Evolutionary conservation across 345 rosid genomes (phyloP).

Genomic region (Eucalyptus virginea): DNA sequence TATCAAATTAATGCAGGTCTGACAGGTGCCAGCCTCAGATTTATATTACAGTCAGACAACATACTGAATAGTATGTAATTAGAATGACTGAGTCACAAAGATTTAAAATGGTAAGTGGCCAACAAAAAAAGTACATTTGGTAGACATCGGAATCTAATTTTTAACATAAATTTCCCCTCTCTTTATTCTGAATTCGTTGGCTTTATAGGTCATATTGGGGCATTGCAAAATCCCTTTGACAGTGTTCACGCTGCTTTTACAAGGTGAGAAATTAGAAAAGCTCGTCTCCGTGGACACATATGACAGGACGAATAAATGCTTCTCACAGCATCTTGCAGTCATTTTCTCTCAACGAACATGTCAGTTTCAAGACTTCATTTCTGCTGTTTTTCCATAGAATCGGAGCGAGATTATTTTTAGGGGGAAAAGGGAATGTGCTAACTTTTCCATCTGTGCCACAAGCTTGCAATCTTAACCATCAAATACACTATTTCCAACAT

Average conservation of each 20-base stretch:
- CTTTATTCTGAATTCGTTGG: not conserved
- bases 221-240: not conserved
- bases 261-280: not conserved
- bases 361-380: not conserved
- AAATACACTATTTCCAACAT: not conserved
- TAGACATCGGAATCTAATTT: not conserved
- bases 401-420: no score
- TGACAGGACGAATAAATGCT: not conserved
- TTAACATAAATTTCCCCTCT: not conserved
- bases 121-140: not conserved
- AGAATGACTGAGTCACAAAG: not conserved
- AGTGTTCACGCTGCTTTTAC: not conserved
- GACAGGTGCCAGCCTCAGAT: no score
- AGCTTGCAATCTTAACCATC: not conserved
- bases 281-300: not conserved
- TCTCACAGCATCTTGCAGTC: not conserved
- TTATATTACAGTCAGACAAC: not conserved
- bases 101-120: not conserved
- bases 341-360: not conserved
- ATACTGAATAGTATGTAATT: not conserved
- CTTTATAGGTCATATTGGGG: not conserved
- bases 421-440: not conserved
- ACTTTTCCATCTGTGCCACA: not conserved
- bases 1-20: no score
- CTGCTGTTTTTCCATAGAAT: not conserved